Percentiles rank a stretch among this genome's conserved stretches.
phyloP scores from a whole-genome alignment of 1,284 basidiomycete species.

The Ceratobasidium sp. region DNA sequence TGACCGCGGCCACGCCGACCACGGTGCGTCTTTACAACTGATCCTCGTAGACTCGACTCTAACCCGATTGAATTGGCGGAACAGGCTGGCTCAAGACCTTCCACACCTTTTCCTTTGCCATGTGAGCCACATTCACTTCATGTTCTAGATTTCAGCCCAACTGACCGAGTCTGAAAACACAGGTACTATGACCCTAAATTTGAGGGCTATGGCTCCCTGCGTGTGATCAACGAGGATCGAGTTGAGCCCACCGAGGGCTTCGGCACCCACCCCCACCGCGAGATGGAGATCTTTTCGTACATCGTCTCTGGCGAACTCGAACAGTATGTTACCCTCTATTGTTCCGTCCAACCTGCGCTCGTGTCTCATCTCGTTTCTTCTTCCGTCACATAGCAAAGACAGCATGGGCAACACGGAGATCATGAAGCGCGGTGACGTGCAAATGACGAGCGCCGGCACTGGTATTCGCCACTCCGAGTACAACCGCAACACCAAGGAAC shows the following conservation, averaged over 20 bases:
- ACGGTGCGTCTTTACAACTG: constrained; percentile 56
- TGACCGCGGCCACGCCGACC: constrained; percentile 82
- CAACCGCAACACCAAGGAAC: constrained; percentile 45
- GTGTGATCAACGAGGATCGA: constrained; percentile 91
- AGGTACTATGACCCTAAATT: constrained; percentile 73
- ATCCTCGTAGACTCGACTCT: not conserved
- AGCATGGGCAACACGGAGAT: constrained; percentile 91
- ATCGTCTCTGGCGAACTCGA: constrained; percentile 80
- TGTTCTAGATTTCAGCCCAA: constrained; percentile 7
- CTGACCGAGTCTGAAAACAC: constrained; percentile 23
- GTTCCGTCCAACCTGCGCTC: not conserved
- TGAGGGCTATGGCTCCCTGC: constrained; percentile 69
- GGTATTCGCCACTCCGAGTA: constrained; percentile 85
- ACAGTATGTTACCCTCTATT: constrained; percentile 64
- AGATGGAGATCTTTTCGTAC: constrained; percentile 94
- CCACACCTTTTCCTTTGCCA: constrained; percentile 86
- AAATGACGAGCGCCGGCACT: constrained; percentile 90
- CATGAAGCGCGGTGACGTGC: constrained; percentile 86
- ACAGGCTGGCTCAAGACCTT: constrained; percentile 87
- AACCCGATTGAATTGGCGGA: constrained; percentile 46
- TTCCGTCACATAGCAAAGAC: constrained; percentile 70
- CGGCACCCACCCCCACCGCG: constrained; percentile 83
- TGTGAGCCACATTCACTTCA: constrained; percentile 58
- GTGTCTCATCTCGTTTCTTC: constrained; percentile 40
- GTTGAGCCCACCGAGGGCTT: constrained; percentile 84